A percentile compares a stretch with the other conserved stretches of the same genome.
Conservation (phyloP, 306 rosid genomes). For the Malus sylvestris region DNA sequence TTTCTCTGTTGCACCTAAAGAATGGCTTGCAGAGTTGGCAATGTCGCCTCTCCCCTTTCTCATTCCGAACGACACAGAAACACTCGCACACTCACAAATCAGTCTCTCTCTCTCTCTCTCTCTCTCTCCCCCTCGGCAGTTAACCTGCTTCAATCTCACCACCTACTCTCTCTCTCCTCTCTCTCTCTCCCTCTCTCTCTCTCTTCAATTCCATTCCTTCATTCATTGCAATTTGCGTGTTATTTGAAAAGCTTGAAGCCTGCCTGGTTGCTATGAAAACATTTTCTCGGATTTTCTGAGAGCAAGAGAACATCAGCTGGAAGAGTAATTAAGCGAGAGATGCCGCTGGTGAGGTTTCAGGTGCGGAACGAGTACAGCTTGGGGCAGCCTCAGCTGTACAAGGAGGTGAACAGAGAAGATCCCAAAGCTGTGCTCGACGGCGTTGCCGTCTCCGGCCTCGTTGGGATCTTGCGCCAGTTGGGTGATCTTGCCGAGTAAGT, state of each 20-base stretch:
- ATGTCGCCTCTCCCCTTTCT: slow-evolving; percentile 25
- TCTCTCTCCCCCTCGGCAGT: slow-evolving; percentile 45
- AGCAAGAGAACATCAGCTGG: background rate
- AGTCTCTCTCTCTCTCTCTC: slow-evolving; percentile 12
- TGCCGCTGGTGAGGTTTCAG: slow-evolving; percentile 80
- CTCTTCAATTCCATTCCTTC: slow-evolving; percentile 35
- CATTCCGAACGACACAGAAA: background rate
- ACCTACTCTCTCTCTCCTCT: slow-evolving; percentile 12
- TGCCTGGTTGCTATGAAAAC: background rate
- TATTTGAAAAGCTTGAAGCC: slow-evolving; percentile 5
- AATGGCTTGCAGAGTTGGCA: slow-evolving; percentile 97
- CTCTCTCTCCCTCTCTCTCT: slow-evolving; percentile 28
- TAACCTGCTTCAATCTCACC: slow-evolving; percentile 61
- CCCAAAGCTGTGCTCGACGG: slow-evolving; percentile 90
- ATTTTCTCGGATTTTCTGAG: background rate
- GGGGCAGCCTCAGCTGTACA: slow-evolving; percentile 68
- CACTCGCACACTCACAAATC: background rate
- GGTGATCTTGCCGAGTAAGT: slow-evolving; percentile 99
- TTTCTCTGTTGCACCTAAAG: slow-evolving; percentile 29
- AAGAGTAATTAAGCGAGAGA: slow-evolving; percentile 15
- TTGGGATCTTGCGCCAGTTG: slow-evolving; percentile 94
- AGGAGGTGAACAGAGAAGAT: slow-evolving; percentile 56
- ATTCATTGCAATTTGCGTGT: background rate
- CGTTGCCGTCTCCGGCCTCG: slow-evolving; percentile 87
- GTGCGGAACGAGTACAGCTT: slow-evolving; percentile 67